Conservation (phyloP, 1,284 basidiomycete species). For the Malassezia sp. region DNA sequence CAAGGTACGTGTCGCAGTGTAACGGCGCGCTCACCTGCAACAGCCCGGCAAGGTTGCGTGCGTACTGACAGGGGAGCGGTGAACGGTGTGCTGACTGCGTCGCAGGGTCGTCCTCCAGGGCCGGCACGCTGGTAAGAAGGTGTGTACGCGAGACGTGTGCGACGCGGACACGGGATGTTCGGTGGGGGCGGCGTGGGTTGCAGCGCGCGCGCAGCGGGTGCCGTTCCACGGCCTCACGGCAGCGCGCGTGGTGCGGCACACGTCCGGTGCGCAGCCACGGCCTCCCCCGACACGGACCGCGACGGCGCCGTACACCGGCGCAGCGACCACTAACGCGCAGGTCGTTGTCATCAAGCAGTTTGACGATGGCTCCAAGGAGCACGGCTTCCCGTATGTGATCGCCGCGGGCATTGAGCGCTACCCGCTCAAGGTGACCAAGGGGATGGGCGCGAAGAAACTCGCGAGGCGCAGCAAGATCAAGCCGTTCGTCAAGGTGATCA, state of each 20-base stretch:
- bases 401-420: slow-evolving; percentile 46
- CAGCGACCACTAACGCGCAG: slow-evolving; percentile 15
- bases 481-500: slow-evolving; percentile 47
- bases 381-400: slow-evolving; percentile 42
- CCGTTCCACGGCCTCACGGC: too few relatives aligned
- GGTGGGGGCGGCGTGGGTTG: too few relatives aligned
- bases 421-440: slow-evolving; percentile 46
- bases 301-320: not conserved
- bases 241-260: too few relatives aligned
- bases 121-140: slow-evolving; percentile 47
- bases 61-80: slow-evolving; percentile 1
- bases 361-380: slow-evolving; percentile 46
- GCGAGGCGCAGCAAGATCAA: slow-evolving; percentile 46
- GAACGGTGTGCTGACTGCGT: not conserved
- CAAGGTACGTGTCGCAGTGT: slow-evolving; percentile 25
- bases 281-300: not conserved
- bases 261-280: slow-evolving; percentile 1
- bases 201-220: too few relatives aligned
- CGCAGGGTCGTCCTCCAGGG: slow-evolving; percentile 41
- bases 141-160: slow-evolving; percentile 17
- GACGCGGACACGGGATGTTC: slow-evolving; percentile 7
- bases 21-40: slow-evolving; percentile 55
- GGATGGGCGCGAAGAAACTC: slow-evolving; percentile 46
- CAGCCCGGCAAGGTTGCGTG: slow-evolving; percentile 84
- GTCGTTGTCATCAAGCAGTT: slow-evolving; percentile 47